Conservation (phyloP, 23 red algal species). For the Gracilariopsis chorda region DNA sequence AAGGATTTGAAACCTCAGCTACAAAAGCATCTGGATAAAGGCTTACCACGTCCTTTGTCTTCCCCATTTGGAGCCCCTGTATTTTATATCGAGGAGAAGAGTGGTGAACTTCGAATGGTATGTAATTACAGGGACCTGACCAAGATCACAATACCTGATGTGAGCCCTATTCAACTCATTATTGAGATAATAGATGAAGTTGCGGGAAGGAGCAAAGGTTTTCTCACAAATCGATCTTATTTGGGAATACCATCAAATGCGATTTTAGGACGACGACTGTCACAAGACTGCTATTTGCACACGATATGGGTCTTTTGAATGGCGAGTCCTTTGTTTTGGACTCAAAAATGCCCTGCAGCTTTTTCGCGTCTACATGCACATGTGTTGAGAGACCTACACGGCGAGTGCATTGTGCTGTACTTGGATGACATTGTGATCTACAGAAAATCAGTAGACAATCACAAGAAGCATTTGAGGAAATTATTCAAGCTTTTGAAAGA, state of each 20-base stretch:
- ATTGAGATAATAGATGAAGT: background rate
- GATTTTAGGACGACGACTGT: background rate
- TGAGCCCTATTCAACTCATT: background rate
- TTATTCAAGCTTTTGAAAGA: background rate
- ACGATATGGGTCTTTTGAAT: background rate
- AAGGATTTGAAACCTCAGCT: background rate
- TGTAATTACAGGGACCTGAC: background rate
- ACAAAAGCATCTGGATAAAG: background rate
- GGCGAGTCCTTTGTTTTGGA: background rate
- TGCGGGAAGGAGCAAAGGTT: background rate
- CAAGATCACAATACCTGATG: background rate
- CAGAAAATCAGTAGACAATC: background rate
- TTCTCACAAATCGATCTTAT: slow-evolving; percentile 30
- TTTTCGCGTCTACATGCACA: background rate
- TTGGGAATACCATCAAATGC: slow-evolving; percentile 7
- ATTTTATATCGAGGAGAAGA: background rate
- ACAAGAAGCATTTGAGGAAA: background rate
- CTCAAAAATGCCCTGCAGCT: background rate
- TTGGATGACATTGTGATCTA: background rate
- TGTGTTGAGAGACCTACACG: background rate
- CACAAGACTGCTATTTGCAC: background rate
- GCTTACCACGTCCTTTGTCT: background rate
- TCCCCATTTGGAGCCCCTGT: background rate
- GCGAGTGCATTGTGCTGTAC: background rate
- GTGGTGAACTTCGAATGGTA: background rate